Evolutionary conservation across 441 rosid species (phyloP), one percentile per base, ranked within the genome.

Genomic region (Flueggea neowawraea): DNA sequence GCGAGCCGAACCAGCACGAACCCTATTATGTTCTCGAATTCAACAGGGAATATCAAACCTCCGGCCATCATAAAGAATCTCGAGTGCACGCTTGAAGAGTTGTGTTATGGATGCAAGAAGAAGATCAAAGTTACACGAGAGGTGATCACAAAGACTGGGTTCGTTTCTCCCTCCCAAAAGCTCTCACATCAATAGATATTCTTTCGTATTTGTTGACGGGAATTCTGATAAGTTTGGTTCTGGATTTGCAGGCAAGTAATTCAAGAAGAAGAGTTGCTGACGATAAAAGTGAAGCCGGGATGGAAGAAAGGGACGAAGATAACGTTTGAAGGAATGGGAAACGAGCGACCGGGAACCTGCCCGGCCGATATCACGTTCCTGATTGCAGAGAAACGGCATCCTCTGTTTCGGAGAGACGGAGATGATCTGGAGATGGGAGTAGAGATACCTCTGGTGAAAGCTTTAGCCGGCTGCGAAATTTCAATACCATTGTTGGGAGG

Each of bases 51-150:
- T 61, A 59, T 88, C 54, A 92, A 84, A 50, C 95, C 91, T 31
- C 83, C 84, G 1, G 60, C 94, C 6, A 70, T 89, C 0, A 81
- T 81, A 72, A 74, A 76, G 81, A 56, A 67, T 44, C 86, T 92
- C 1, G 78, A 77, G n/a, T 92, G 98, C 82, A 80, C 94, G 13
- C 88, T 92, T 2, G 98, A 92, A 74, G 96, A 89, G 63, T 63
- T 92, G 73, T 88, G 90, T 66, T 84, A 71, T 52, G 98, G 98
- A 32, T 82, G 95, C 77, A 78, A 56, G 36, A 89, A 86, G 81
- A 86, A 75, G 77, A 82, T 92, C 63, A 86, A 83, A 77, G 72
- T 88, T 68, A 84, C 82, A 15, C 88, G 96, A 80, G 94, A 89
- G 57, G 86, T 81, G 56, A 65, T 82, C 15, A 77, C 86, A 0